A percentile compares a stretch with the other conserved stretches of the same genome.
Conservation (phyloP, 2,329 filamentous ascomycete genomes). For the Orbilia blumenaviensis region DNA sequence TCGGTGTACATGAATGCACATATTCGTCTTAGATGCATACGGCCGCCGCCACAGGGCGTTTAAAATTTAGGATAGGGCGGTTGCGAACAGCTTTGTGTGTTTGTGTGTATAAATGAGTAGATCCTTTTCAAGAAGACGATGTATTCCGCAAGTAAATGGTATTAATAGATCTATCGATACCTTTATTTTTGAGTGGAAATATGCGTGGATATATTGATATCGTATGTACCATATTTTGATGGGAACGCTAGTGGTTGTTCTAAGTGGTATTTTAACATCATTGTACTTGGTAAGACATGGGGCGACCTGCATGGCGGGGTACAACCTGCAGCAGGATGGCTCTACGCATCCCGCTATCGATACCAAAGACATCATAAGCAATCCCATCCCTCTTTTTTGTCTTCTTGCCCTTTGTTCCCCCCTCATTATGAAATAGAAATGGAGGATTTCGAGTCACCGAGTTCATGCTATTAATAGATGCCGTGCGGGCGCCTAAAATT, state of each 20-base stretch:
- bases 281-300: conserved; percentile 14
- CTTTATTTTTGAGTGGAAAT: conserved; percentile 4
- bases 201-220: not conserved
- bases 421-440: no score
- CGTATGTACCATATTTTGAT: not conserved
- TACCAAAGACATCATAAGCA: not conserved
- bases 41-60: conserved; percentile 7
- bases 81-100: not conserved
- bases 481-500: conserved; percentile 34
- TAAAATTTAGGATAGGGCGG: not conserved
- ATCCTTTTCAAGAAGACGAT: not conserved
- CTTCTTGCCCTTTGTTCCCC: no score
- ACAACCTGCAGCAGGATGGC: conserved; percentile 9
- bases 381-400: no score
- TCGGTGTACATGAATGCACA: not conserved
- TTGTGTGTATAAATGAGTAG: not conserved
- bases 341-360: conserved; percentile 31
- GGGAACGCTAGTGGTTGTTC: not conserved
- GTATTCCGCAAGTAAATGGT: not conserved
- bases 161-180: not conserved
- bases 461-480: conserved; percentile 43
- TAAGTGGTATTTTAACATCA: conserved; percentile 12
- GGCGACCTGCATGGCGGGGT: conserved; percentile 42
- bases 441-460: not conserved
- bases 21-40: not conserved